phyloP scores from a whole-genome alignment of 768 basidiomycete genomes.

The Macrocybe gigantea region DNA sequence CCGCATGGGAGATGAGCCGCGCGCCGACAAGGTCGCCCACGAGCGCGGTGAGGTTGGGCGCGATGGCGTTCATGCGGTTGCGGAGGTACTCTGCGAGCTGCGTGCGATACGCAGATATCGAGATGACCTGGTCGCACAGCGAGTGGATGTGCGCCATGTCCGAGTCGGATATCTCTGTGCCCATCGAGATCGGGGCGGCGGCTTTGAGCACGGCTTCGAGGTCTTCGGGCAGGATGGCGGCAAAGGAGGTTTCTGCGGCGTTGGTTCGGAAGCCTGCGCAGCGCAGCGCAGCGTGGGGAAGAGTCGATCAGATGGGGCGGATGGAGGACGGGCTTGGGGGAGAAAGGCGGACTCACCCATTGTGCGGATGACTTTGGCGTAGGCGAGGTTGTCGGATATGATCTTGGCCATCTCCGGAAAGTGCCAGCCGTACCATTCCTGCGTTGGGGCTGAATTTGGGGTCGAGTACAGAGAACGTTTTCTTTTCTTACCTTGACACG shows the following conservation, averaged over 20 bases:
- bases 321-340: background rate
- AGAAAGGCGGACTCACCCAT: slow-evolving; percentile 59
- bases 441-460: background rate
- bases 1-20: slow-evolving; percentile 91
- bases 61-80: slow-evolving; percentile 97
- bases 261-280: slow-evolving; percentile 87
- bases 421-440: slow-evolving; percentile 99
- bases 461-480: background rate
- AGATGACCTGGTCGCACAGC: slow-evolving; percentile 96
- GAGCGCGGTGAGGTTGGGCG: slow-evolving; percentile 91
- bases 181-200: slow-evolving; percentile 98
- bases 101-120: slow-evolving; percentile 89
- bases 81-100: slow-evolving; percentile 96
- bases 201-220: slow-evolving; percentile 92
- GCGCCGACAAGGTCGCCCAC: slow-evolving; percentile 93
- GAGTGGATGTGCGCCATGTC: slow-evolving; percentile 97
- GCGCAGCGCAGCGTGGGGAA: slow-evolving; percentile 26
- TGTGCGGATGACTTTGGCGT: slow-evolving; percentile 85
- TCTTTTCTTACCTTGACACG: slow-evolving; percentile 76
- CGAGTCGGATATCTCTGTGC: slow-evolving; percentile 96
- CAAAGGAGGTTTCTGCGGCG: slow-evolving; percentile 79
- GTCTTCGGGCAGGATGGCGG: slow-evolving; percentile 92
- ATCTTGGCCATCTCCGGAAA: slow-evolving; percentile 99
- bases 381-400: slow-evolving; percentile 93
- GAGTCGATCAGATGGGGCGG: background rate